Percentiles rank a stretch among this genome's conserved stretches.
Conservation (phyloP, 2,329 filamentous ascomycete species). For the Teratosphaeria destructans region DNA sequence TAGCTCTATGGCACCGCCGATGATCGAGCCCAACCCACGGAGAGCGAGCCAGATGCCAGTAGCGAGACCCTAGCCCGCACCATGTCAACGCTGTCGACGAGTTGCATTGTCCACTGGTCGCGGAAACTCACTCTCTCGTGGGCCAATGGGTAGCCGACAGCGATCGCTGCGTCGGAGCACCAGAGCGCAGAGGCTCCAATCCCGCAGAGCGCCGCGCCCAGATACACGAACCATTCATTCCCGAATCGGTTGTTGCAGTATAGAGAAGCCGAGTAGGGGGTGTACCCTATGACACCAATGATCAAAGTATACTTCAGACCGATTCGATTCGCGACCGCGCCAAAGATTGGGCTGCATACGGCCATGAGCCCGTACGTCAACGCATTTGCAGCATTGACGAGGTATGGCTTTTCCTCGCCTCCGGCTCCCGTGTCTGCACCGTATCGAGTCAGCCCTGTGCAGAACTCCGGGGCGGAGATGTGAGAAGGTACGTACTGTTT, state of each 20-base stretch:
- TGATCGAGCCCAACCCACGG: conserved; percentile 53
- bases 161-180: conserved; percentile 44
- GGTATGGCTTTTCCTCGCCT: conserved; percentile 52
- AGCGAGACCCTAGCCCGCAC: conserved; percentile 51
- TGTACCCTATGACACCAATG: conserved; percentile 61
- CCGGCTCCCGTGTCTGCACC: conserved; percentile 45
- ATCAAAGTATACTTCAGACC: conserved; percentile 62
- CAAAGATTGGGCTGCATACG: conserved; percentile 56
- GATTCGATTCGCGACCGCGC: conserved; percentile 53
- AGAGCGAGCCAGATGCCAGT: conserved; percentile 59
- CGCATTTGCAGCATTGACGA: conserved; percentile 62
- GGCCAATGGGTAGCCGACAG: not conserved
- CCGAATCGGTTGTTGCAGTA: conserved; percentile 65
- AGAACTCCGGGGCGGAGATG: not conserved
- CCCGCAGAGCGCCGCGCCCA: conserved; percentile 66
- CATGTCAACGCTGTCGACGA: conserved; percentile 45
- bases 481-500: not conserved
- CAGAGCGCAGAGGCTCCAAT: conserved; percentile 65
- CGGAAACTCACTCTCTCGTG: not conserved
- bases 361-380: conserved; percentile 66
- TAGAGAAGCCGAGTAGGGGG: conserved; percentile 59
- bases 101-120: not conserved
- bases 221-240: conserved; percentile 57
- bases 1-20: conserved; percentile 62
- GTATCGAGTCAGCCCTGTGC: not conserved